A percentile compares a stretch with the other conserved stretches of the same genome.
Evolutionary conservation across 768 basidiomycete genomes (phyloP).

Genomic region (Suillus lakei): DNA sequence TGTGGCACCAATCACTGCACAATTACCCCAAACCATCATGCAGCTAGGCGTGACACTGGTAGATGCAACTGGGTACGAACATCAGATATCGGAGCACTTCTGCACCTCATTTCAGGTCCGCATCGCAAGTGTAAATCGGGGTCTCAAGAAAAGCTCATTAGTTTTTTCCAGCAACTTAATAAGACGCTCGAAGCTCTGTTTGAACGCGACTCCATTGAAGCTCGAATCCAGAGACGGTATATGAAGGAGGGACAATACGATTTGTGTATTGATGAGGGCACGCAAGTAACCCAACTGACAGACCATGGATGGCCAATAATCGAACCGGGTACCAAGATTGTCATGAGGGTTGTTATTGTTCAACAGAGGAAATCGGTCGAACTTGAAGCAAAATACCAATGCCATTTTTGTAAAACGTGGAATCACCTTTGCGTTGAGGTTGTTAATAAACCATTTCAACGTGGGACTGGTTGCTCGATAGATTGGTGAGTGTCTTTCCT

Average conservation of each 20-base stretch:
- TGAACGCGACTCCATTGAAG: not conserved
- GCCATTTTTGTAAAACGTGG: not conserved
- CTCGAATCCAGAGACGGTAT: not conserved
- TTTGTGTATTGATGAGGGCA: not conserved
- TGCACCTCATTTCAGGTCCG: not conserved
- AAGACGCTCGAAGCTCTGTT: not conserved
- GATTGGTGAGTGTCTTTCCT: no score
- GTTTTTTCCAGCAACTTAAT: not conserved
- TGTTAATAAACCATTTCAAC: no score
- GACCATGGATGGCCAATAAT: not conserved
- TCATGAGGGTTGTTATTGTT: not conserved
- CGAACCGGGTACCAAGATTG: not conserved
- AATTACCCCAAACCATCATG: no score
- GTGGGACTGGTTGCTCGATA: no score
- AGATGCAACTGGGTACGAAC: not conserved
- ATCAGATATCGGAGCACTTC: not conserved
- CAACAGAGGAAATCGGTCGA: not conserved
- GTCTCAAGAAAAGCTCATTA: not conserved
- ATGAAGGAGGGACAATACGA: not conserved
- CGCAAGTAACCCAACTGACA: not conserved
- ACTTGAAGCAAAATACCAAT: not conserved
- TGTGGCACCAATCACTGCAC: no score
- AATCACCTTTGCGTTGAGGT: slow-evolving; percentile 18
- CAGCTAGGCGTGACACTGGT: not conserved
- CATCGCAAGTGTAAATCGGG: not conserved